A percentile compares a stretch with the other conserved stretches of the same genome.
These are phyloP conservation scores for Penicillium sp. DNA, from an alignment of 2,329 filamentous ascomycete genomes.

Conservation along the genomic window DNA sequence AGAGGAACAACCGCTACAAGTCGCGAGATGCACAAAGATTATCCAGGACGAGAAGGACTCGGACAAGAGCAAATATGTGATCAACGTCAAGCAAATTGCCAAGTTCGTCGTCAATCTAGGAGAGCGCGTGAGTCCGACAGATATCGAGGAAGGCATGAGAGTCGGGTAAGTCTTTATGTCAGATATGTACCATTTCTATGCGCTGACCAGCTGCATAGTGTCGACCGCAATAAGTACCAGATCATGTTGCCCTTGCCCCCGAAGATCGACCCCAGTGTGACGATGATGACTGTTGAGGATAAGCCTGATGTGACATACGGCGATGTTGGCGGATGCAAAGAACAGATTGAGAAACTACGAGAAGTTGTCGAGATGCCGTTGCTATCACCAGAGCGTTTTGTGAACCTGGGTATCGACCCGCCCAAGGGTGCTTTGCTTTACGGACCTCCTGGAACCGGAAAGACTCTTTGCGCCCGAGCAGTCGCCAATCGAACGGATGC, in stretches of 20 bases:
- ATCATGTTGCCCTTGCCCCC: slow-evolving; percentile 93
- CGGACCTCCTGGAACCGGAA: slow-evolving; percentile 95
- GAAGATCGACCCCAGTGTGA: slow-evolving; percentile 98
- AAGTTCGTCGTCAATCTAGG: slow-evolving; percentile 99
- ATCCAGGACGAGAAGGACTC: slow-evolving; percentile 94
- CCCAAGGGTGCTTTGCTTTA: slow-evolving; percentile 97
- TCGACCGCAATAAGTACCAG: slow-evolving; percentile 98
- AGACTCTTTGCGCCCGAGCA: slow-evolving; percentile 94
- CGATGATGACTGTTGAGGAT: slow-evolving; percentile 99
- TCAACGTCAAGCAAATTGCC: slow-evolving; percentile 99
- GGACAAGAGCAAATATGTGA: slow-evolving; percentile 99
- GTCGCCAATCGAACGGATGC: slow-evolving; percentile 97
- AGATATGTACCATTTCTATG: not conserved
- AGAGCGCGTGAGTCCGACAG: slow-evolving; percentile 92
- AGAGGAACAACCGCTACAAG: slow-evolving; percentile 95
- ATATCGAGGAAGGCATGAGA: slow-evolving; percentile 99
- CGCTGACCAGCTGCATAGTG: slow-evolving; percentile 46
- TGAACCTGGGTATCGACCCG: slow-evolving; percentile 97
- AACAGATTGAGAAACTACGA: slow-evolving; percentile 97
- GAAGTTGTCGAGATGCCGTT: slow-evolving; percentile 99
- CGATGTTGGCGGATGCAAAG: slow-evolving; percentile 97
- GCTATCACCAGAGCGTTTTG: slow-evolving; percentile 92
- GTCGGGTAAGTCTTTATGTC: slow-evolving; percentile 61
- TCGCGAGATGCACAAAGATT: slow-evolving; percentile 98
- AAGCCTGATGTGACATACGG: slow-evolving; percentile 99